A percentile compares a stretch with the other conserved stretches of the same genome.
These are phyloP conservation scores for Magnusiomyces suaveolens DNA, from an alignment of 1,139 yeast species.

Conservation along the genomic window DNA sequence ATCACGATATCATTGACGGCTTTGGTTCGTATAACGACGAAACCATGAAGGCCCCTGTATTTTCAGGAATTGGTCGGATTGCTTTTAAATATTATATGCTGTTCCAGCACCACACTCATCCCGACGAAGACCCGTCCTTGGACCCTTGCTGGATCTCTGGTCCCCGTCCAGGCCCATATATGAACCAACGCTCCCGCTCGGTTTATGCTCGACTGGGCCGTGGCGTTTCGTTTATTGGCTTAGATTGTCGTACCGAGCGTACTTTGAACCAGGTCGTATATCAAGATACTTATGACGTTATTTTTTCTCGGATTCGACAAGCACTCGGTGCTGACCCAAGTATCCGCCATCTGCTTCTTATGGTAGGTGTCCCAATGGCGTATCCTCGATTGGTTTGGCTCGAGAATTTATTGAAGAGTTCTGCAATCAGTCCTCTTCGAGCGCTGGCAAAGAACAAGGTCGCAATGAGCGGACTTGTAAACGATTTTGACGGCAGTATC, in stretches of 20 bases:
- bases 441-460: constrained; percentile 53
- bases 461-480: constrained; percentile 39
- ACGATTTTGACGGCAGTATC: constrained; percentile 83
- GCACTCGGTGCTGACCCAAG: constrained; percentile 46
- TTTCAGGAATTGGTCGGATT: constrained; percentile 58
- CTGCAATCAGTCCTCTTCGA: constrained; percentile 54
- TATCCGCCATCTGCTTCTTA: constrained; percentile 64
- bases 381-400: constrained; percentile 90
- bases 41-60: constrained; percentile 65
- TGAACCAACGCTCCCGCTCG: constrained; percentile 55
- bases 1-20: constrained; percentile 90
- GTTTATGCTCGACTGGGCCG: constrained; percentile 65
- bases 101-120: constrained; percentile 55
- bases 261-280: constrained; percentile 50
- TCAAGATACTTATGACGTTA: constrained; percentile 44
- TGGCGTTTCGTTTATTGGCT: constrained; percentile 59
- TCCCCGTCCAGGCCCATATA: constrained; percentile 50
- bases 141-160: constrained; percentile 33
- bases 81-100: constrained; percentile 84
- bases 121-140: constrained; percentile 22
- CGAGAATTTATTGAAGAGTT: constrained; percentile 54
- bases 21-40: constrained; percentile 75
- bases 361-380: constrained; percentile 90
- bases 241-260: constrained; percentile 92
- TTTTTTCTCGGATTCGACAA: constrained; percentile 49